Evolutionary conservation across 352 stramenopile genomes (phyloP).

Genomic region (Halophytophthora batemanensis): DNA sequence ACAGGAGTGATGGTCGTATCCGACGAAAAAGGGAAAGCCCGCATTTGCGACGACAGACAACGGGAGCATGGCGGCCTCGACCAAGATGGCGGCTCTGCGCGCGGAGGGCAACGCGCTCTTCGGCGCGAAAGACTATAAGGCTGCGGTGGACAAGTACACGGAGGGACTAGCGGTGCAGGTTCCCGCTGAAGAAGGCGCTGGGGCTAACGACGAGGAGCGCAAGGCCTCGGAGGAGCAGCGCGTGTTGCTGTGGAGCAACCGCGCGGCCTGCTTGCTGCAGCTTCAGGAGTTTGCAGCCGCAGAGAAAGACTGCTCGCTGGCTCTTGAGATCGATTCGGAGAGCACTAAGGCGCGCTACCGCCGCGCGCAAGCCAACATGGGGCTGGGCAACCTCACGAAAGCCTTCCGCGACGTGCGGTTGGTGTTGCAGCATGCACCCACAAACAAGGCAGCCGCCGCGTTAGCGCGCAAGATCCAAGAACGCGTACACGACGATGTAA

Average conservation of each 20-base stretch:
- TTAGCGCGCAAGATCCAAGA: constrained; percentile 79
- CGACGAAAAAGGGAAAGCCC: constrained; percentile 10
- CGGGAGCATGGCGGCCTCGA: constrained; percentile 9
- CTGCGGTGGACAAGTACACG: constrained; percentile 66
- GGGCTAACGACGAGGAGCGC: constrained; percentile 8
- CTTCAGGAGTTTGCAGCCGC: constrained; percentile 55
- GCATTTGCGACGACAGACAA: background rate
- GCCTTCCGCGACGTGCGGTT: constrained; percentile 70
- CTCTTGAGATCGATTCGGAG: constrained; percentile 38
- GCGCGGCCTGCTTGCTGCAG: constrained; percentile 68
- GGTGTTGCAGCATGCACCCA: constrained; percentile 66
- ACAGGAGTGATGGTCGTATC: constrained; percentile 1
- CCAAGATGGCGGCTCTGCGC: constrained; percentile 54
- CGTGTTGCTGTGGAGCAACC: constrained; percentile 75
- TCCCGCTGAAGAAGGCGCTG: constrained; percentile 5
- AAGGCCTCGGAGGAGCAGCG: constrained; percentile 35
- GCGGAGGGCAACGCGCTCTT: constrained; percentile 75
- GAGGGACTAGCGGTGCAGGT: constrained; percentile 32
- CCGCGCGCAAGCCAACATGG: constrained; percentile 69
- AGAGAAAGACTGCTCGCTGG: constrained; percentile 49
- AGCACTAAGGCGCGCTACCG: constrained; percentile 83
- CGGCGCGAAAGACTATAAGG: constrained; percentile 59
- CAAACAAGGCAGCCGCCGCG: constrained; percentile 68
- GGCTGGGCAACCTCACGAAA: constrained; percentile 57
- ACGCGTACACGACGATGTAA: constrained; percentile 59